Base-by-base conservation (phyloP, 176 grass and related monocot genomes). In the Bolboschoenus planiculmis region DNA sequence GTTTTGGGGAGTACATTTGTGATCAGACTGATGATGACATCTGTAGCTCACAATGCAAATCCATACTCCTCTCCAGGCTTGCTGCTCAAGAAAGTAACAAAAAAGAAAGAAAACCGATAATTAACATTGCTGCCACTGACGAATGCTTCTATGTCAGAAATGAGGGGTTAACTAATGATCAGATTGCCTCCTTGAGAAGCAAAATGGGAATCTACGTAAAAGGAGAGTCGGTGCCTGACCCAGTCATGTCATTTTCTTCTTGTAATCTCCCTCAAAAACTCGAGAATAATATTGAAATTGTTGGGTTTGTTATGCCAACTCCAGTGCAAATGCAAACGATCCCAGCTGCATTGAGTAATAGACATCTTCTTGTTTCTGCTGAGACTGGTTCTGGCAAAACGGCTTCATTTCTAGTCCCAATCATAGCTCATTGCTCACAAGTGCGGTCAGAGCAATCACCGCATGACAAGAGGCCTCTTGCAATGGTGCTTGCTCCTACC, bases 291-390 rank as follows among this genome's bases (percentile, higher is more conserved):
- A 91, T 99, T 83, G 96, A 99, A 65, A 33, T 55, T 87, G 85
- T 87, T 34, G 92, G 92, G 63, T 98, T 93, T 85, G 67, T 87
- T 60, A 93, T 91, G 78, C 92, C 88, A 80, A 91, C 92, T 77
- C 92, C 96, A 81, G 89, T 99, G 56, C 96, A 93, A 79, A 95
- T 99, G 92, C 90, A 99, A 90, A 80, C 88, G 34, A 95, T 99
- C 83, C 92, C 96, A 91, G 85, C 90, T 56, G 85, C 96, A 86
- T 81, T 99, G 31, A 82, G 60, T 58, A 81, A 86, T 26, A 93
- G 88, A 87, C 93, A 87, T 87, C 70, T 93, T 85, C 92, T 95
- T 88, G 96, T 99, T 67, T 93, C 96, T 80, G 89, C 92, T 65
- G 86, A 90, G 51, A 95, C 92, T 88, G 89, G 89, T 83, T 95